These are phyloP conservation scores for Hyaloscypha hepaticicola DNA, from an alignment of 495 filamentous ascomycete species.

Conservation along the genomic window DNA sequence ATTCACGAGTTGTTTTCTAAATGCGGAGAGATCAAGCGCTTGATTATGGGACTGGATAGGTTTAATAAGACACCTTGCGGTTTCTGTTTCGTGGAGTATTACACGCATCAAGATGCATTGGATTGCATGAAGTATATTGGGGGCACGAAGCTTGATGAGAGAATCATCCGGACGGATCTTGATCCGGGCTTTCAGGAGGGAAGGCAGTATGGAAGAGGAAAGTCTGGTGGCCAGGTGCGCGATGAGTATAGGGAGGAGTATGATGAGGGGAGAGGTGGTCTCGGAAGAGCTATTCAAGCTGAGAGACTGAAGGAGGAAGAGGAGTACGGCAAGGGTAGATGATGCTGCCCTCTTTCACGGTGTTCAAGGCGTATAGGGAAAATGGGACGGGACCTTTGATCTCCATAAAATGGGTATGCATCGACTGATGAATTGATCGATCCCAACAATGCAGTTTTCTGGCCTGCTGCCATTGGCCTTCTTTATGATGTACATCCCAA, in stretches of 20 bases:
- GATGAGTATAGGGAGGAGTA: conserved; percentile 97
- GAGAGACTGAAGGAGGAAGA: conserved; percentile 62
- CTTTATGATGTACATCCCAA: conserved; percentile 17
- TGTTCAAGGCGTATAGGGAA: conserved; percentile 16
- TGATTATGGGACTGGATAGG: conserved; percentile 97
- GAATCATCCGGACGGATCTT: conserved; percentile 93
- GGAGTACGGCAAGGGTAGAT: conserved; percentile 49
- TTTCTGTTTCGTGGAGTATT: conserved; percentile 99
- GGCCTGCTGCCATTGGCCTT: conserved; percentile 4
- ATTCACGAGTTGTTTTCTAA: conserved; percentile 97
- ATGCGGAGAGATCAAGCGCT: conserved; percentile 94
- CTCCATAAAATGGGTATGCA: neutral
- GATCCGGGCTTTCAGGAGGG: conserved; percentile 96
- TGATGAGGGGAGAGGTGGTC: conserved; percentile 87
- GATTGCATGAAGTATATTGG: conserved; percentile 99
- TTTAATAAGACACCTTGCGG: conserved; percentile 97
- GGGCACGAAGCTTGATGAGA: conserved; percentile 97
- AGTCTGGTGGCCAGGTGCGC: conserved; percentile 93
- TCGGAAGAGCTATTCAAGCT: conserved; percentile 61
- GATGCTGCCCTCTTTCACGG: conserved; percentile 12
- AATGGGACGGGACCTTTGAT: conserved; percentile 13
- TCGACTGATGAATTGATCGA: neutral
- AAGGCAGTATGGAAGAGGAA: conserved; percentile 85
- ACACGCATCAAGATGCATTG: conserved; percentile 91
- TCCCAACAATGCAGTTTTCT: neutral